Percentiles rank a stretch among this genome's conserved stretches.
Conservation (phyloP, 169 alveolate species). For the Plasmodium ovale region DNA sequence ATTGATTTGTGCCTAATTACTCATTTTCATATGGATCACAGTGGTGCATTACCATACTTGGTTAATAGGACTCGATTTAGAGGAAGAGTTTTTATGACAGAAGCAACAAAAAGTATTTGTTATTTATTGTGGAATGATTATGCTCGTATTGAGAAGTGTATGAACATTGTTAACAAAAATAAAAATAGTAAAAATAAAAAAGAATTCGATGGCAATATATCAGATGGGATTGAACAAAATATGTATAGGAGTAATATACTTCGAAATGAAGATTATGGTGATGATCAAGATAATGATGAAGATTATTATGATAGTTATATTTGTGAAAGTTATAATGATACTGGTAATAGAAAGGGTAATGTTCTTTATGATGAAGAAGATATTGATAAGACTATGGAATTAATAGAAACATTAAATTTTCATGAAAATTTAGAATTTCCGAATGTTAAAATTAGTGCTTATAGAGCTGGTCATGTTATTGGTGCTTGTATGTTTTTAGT, state of each 20-base stretch:
- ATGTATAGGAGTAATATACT: too few species aligned
- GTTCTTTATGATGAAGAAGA: constrained; percentile 94
- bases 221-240: not conserved
- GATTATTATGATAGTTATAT: constrained; percentile 26
- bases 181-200: constrained; percentile 37
- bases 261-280: constrained; percentile 22
- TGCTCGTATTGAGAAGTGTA: constrained; percentile 87
- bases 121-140: constrained; percentile 95
- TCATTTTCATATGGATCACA: constrained; percentile 98
- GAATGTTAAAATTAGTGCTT: constrained; percentile 95
- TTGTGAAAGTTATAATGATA: constrained; percentile 10
- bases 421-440: constrained; percentile 93
- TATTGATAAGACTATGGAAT: constrained; percentile 90
- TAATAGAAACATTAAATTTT: constrained; percentile 93
- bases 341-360: constrained; percentile 72
- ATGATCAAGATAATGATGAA: constrained; percentile 14
- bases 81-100: constrained; percentile 94
- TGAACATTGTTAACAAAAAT: constrained; percentile 57
- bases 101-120: constrained; percentile 97
- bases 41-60: constrained; percentile 98
- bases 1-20: constrained; percentile 96
- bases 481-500: constrained; percentile 99
- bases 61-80: constrained; percentile 94
- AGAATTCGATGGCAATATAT: constrained; percentile 1
- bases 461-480: constrained; percentile 99